These are phyloP conservation scores for Colletotrichum zoysiae DNA, from an alignment of 2,329 filamentous ascomycete genomes.

Conservation along the genomic window DNA sequence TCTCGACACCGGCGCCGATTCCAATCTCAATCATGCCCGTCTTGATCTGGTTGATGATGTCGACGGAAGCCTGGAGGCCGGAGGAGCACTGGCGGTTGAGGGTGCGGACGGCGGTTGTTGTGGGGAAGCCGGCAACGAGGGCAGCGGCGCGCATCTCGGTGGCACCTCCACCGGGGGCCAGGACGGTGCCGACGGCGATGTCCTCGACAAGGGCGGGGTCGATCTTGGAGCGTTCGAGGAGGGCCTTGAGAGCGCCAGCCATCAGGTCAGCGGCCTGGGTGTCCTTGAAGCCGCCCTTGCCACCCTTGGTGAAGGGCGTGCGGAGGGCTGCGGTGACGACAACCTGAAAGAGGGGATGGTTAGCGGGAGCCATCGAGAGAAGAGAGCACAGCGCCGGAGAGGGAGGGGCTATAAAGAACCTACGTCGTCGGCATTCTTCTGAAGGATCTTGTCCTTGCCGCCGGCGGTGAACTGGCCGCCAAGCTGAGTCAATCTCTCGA, in stretches of 20 bases:
- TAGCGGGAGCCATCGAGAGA: slow-evolving; percentile 39
- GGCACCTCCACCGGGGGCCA: slow-evolving; percentile 92
- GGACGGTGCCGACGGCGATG: slow-evolving; percentile 89
- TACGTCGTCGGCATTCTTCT: slow-evolving; percentile 78
- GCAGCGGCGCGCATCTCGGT: slow-evolving; percentile 96
- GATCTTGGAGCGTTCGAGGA: slow-evolving; percentile 88
- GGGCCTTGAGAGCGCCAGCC: slow-evolving; percentile 82
- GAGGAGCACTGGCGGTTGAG: slow-evolving; percentile 96
- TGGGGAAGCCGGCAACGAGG: slow-evolving; percentile 91
- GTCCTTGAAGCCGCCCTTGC: slow-evolving; percentile 96
- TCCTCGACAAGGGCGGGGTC: slow-evolving; percentile 92
- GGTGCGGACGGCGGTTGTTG: slow-evolving; percentile 84
- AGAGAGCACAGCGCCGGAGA: slow-evolving; percentile 10
- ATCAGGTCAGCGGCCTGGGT: slow-evolving; percentile 89
- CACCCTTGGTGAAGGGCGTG: slow-evolving; percentile 91
- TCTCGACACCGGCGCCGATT: slow-evolving; percentile 94
- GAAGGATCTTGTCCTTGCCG: slow-evolving; percentile 67
- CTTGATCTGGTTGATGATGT: slow-evolving; percentile 93
- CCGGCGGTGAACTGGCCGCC: slow-evolving; percentile 70
- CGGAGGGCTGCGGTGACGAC: slow-evolving; percentile 94
- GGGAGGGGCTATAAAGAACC: neutral
- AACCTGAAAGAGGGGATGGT: slow-evolving; percentile 63
- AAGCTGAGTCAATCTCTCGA: slow-evolving; percentile 70
- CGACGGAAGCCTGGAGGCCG: slow-evolving; percentile 91
- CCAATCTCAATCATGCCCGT: slow-evolving; percentile 95